Base-by-base conservation (phyloP, 192 early-diverging fungal species). In the Umbelopsis vinacea region DNA sequence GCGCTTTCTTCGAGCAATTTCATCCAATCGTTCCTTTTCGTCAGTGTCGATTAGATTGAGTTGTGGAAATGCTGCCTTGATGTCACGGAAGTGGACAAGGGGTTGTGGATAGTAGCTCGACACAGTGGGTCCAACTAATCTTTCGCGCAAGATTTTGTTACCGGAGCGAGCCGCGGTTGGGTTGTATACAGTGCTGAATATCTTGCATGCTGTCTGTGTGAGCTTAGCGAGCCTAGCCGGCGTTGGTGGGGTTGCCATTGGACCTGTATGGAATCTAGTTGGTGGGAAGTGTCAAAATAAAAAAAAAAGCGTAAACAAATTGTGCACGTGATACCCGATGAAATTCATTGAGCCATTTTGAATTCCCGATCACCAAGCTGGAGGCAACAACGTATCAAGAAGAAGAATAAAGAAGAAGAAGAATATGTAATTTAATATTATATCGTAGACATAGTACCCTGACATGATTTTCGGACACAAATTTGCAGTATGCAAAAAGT, bases 121-220 rank as follows among this genome's bases (percentile, higher is more conserved):
- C 74, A 93, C 75, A 8, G 84, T 83, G 46, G 89, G 86, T 48
- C 91, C 92, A n/a, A 90, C 75, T 4, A 93, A 81, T 54, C 82
- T 82, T 55, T 91, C 84, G 46, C 90, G 85, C 26, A 93, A 78
- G 69, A 93, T 86, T 78, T 92, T 91, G 76, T 90, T 89, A 35
- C 92, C 92, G 7, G 87, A 89, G 66, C 90, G 86, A 24, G 83
- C 82, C 0, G 78, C 78, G 0, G 89, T 90, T 7, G 91, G 92
- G 75, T 93, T 93, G 74, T 91, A 90, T 17, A 86, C 69, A 70
- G 82, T 90, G 48, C 87, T 82, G 69, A 93, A 93, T 46, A 93
- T 81, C 68, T 85, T 85, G 40, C 84, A 80, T 33, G 87, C 85
- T 24, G 91, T 71, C 76, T 90, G 85, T 12, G 84, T 79, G 12